Percentiles rank a stretch among this genome's conserved stretches.
phyloP scores from a whole-genome alignment of 768 basidiomycete genomes.

The Nidularia sp. region DNA sequence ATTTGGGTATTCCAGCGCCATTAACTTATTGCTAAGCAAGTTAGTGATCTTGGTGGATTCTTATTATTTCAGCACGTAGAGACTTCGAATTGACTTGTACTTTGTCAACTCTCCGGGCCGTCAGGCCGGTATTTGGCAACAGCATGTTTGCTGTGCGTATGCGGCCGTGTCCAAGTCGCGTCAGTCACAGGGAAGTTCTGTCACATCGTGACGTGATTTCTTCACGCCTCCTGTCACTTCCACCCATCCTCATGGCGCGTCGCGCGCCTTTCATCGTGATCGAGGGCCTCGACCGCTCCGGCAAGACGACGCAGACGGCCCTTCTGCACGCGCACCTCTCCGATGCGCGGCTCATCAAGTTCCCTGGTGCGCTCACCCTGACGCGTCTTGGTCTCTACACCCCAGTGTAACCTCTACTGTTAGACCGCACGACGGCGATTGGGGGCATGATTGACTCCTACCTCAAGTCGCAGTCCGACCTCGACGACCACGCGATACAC shows the following conservation, averaged over 20 bases:
- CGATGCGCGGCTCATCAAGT: conserved; percentile 66
- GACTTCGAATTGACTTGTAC: too few species aligned
- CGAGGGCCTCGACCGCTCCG: conserved; percentile 94
- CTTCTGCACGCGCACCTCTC: conserved; percentile 53
- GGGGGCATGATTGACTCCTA: conserved; percentile 94
- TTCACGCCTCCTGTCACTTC: too few species aligned
- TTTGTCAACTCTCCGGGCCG: too few species aligned
- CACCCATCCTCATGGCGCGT: conserved; percentile 10
- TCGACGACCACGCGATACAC: conserved; percentile 91
- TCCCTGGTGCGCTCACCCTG: conserved; percentile 68
- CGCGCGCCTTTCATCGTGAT: conserved; percentile 87
- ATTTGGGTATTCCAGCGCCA: too few species aligned
- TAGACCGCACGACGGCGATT: conserved; percentile 88
- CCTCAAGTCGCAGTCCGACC: conserved; percentile 74
- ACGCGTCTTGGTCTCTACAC: not conserved
- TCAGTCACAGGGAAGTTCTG: too few species aligned
- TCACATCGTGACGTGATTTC: too few species aligned
- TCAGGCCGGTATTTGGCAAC: too few species aligned
- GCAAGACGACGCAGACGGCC: conserved; percentile 86
- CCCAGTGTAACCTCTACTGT: not conserved
- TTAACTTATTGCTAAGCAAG: too few species aligned
- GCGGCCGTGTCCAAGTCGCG: too few species aligned
- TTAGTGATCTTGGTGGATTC: too few species aligned
- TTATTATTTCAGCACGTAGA: too few species aligned
- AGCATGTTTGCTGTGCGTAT: too few species aligned